Percentiles rank a stretch among this genome's conserved stretches.
phyloP scores from a whole-genome alignment of 176 grass and related monocot species.

The Ensete glaucum region DNA sequence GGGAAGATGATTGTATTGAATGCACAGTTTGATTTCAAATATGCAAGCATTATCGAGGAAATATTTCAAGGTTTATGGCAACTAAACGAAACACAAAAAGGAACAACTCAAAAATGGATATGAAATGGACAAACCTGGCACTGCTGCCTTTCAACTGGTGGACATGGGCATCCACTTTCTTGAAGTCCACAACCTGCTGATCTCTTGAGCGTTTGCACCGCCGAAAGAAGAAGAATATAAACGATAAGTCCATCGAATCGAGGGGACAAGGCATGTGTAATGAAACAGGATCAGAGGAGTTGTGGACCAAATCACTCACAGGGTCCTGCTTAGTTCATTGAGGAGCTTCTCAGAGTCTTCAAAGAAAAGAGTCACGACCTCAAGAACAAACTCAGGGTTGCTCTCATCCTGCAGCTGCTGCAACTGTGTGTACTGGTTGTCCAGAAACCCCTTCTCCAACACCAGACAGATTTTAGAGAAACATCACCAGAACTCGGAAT shows the following conservation, averaged over 20 bases:
- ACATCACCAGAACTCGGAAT: not conserved
- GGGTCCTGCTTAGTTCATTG: slow-evolving; percentile 30
- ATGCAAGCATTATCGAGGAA: too few species aligned
- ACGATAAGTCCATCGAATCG: not conserved
- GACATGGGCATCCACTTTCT: slow-evolving; percentile 42
- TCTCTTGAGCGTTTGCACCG: slow-evolving; percentile 15
- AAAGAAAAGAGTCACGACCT: slow-evolving; percentile 39
- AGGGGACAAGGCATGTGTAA: not conserved
- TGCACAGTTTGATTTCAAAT: too few species aligned
- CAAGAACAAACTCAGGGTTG: slow-evolving; percentile 34
- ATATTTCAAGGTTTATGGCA: too few species aligned
- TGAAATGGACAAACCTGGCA: slow-evolving; percentile 24
- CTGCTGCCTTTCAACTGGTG: slow-evolving; percentile 50
- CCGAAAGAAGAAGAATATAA: not conserved
- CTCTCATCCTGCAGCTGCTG: slow-evolving; percentile 46
- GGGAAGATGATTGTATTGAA: too few species aligned
- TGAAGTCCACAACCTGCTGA: slow-evolving; percentile 39
- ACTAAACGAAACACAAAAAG: too few species aligned
- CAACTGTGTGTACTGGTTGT: slow-evolving; percentile 32
- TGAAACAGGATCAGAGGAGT: not conserved
- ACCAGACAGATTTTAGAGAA: not conserved
- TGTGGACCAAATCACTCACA: slow-evolving; percentile 25
- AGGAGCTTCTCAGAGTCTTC: slow-evolving; percentile 32
- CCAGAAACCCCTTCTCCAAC: slow-evolving; percentile 30
- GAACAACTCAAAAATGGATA: too few species aligned